Evolutionary conservation across 257 asterid genomes (phyloP).

Genomic region (Primulina tabacum): DNA sequence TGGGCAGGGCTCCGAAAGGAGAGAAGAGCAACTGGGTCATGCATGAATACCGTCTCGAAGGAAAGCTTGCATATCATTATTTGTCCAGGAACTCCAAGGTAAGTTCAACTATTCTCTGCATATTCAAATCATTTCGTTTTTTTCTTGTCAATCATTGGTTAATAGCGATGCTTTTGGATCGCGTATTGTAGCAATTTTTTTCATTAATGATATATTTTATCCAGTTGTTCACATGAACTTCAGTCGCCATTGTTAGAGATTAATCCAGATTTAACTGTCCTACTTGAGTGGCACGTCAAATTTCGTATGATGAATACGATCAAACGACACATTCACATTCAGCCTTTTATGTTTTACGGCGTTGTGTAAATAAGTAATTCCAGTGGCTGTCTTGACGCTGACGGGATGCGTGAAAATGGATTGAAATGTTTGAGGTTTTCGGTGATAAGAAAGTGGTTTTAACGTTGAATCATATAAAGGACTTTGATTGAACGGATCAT

Average conservation of each 20-base stretch:
- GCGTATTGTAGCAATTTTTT: no score
- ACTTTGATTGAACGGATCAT: slow-evolving; percentile 21
- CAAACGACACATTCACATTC: neutral
- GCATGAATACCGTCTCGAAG: slow-evolving; percentile 93
- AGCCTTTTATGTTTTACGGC: neutral
- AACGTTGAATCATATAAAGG: slow-evolving; percentile 6
- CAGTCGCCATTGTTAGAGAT: no score
- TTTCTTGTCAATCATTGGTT: neutral
- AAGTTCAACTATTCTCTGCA: neutral
- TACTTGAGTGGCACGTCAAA: neutral
- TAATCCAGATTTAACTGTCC: no score
- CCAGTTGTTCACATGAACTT: neutral
- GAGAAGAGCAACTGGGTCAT: slow-evolving; percentile 90
- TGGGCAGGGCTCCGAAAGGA: slow-evolving; percentile 88
- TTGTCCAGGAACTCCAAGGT: slow-evolving; percentile 74
- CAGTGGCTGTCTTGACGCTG: neutral
- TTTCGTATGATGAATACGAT: neutral
- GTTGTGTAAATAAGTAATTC: no score
- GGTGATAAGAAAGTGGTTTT: neutral
- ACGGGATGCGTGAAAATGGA: neutral
- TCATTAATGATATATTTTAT: no score
- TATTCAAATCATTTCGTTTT: neutral
- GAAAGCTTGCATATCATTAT: slow-evolving; percentile 73
- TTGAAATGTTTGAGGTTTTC: no score
- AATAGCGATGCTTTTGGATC: neutral